Conservation (phyloP, 495 filamentous ascomycete species). For the Podospora comata region DNA sequence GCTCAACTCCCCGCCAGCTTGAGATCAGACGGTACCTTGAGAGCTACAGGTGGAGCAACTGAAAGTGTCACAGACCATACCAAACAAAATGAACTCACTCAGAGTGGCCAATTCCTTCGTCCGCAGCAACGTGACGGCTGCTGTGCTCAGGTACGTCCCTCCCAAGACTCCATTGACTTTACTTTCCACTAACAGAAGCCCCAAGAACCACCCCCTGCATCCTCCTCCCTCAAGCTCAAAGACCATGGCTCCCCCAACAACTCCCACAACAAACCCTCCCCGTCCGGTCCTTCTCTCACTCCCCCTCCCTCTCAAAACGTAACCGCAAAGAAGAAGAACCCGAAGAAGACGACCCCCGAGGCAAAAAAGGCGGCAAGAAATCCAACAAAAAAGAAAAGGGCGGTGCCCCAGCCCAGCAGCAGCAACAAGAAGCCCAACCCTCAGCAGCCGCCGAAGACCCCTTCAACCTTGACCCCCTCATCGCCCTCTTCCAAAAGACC, state of each 20-base stretch:
- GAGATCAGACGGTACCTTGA: slow-evolving; percentile 11
- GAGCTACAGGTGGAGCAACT: not conserved
- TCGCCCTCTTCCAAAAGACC: slow-evolving; percentile 24
- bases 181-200: not conserved
- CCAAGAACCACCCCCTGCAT: not conserved
- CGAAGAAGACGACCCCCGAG: slow-evolving; percentile 14
- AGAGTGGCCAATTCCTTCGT: slow-evolving; percentile 26
- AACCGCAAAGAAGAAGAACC: slow-evolving; percentile 8
- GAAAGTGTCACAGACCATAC: not conserved
- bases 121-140: slow-evolving; percentile 13
- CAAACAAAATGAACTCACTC: slow-evolving; percentile 24
- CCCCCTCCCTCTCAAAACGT: not conserved
- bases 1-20: not conserved
- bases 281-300: slow-evolving; percentile 5
- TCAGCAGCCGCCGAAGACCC: slow-evolving; percentile 49
- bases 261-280: not conserved
- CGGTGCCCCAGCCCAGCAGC: slow-evolving; percentile 4
- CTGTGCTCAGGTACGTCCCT: slow-evolving; percentile 4
- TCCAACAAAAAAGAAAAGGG: not conserved
- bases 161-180: slow-evolving; percentile 18
- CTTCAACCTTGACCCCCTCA: slow-evolving; percentile 63
- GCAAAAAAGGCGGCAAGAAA: slow-evolving; percentile 4
- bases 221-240: not conserved
- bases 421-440: slow-evolving; percentile 27
- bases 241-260: no score